These are phyloP conservation scores for Noccaea bulbosa DNA, from an alignment of 345 rosid genomes.

Conservation along the genomic window DNA sequence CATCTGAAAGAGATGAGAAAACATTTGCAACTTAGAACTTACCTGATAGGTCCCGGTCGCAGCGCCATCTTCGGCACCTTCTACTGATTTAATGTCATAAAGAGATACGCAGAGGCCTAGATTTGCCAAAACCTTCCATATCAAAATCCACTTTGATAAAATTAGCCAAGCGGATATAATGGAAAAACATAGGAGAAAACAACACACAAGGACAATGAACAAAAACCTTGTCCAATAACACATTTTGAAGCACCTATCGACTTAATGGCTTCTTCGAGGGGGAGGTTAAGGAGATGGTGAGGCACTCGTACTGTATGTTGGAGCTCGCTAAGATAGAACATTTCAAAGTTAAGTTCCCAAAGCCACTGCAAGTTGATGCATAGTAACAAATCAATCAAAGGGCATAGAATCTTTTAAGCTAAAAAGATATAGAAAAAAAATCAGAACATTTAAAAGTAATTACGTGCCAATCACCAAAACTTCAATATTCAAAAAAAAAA, in stretches of 20 bases:
- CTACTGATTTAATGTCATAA: conserved; percentile 61
- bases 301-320: conserved; percentile 81
- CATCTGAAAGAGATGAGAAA: too few relatives aligned
- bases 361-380: too few relatives aligned
- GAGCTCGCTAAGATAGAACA: conserved; percentile 79
- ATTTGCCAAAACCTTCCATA: conserved; percentile 63
- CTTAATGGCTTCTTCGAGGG: conserved; percentile 69
- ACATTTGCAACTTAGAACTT: conserved; percentile 5
- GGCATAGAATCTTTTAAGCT: too few relatives aligned
- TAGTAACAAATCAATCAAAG: too few relatives aligned
- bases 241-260: conserved; percentile 59
- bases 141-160: conserved; percentile 3
- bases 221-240: conserved; percentile 81
- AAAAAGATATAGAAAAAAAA: too few relatives aligned
- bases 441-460: too few relatives aligned
- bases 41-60: conserved; percentile 65
- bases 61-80: conserved; percentile 89
- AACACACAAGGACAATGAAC: neutral
- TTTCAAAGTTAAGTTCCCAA: conserved; percentile 21
- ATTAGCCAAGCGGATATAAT: conserved; percentile 2
- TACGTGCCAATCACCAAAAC: too few relatives aligned
- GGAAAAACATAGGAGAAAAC: neutral
- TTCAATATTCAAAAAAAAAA: too few relatives aligned
- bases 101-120: conserved; percentile 80
- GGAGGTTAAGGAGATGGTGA: conserved; percentile 66